Base-by-base conservation (phyloP, 116 monocot genomes). In the Zostera marina region DNA sequence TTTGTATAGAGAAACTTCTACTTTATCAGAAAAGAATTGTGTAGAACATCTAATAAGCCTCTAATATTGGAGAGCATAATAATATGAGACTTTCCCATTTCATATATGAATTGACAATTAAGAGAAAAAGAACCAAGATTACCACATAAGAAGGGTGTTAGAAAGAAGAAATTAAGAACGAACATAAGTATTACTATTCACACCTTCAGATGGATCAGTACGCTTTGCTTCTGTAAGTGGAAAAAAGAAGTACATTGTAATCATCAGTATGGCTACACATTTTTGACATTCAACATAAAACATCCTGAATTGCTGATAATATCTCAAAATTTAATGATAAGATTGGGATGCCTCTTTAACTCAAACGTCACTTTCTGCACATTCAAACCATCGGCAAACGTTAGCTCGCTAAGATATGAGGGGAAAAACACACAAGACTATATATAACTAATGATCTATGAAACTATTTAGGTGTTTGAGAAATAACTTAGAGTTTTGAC, bases 171-270 rank as follows among this genome's bases (percentile, higher is more conserved):
- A 49, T 20, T 49, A 16, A 20, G 15, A 7, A 12, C 23, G 13
- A 3, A 0, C 14, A 24, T 46, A 23, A 14, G 14, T 12, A 46
- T 13, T 21, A 14, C 7, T 12, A 46, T 13, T 21, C 21, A 58
- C 68, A 81, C 86, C 81, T 81, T 86, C 86, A 45, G 52, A 38
- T 64, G 78, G 78, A 19, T 81, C 78, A 44, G 81, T 86, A 43
- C 14, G 41, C 22, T 60, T 42, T 24, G 70, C 78, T 53, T 47
- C 66, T 49, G 61, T 39, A 56, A 52, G n/a, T 48, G 44, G 61
- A 47, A 78, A 9, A 48, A 68, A 21, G 51, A 39, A 78, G 54
- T 59, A 55, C 65, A 62, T 19, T 45, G 46, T 4, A 23, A 66
- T 23, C 47, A 32, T 41, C 55, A 70, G 10, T 40, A 58, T 9